Evolutionary conservation across 768 basidiomycete genomes (phyloP).

Genomic region (Trametes sanguinea): DNA sequence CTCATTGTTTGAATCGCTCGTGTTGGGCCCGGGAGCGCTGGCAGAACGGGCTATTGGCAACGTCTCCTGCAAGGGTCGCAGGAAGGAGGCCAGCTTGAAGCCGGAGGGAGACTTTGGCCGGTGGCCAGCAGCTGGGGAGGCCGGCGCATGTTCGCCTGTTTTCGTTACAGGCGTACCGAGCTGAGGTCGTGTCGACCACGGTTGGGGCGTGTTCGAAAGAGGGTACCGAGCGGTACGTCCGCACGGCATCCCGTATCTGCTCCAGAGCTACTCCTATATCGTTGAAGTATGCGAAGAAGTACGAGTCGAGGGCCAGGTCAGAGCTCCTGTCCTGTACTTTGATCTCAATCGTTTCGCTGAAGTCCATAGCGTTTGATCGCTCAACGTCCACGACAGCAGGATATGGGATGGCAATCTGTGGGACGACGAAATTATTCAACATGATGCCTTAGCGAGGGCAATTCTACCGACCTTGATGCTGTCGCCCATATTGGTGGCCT

Average conservation of each 20-base stretch:
- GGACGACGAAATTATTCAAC: too few species aligned
- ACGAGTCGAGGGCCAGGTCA: constrained; percentile 78
- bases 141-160: constrained; percentile 39
- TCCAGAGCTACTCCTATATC: constrained; percentile 76
- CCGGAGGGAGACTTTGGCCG: constrained; percentile 37
- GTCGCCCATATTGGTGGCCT: constrained; percentile 94
- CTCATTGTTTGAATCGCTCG: constrained; percentile 40
- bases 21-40: constrained; percentile 35
- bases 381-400: constrained; percentile 88
- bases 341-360: constrained; percentile 94
- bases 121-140: constrained; percentile 36
- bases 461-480: constrained; percentile 73
- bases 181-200: constrained; percentile 31
- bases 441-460: too few species aligned
- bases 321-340: constrained; percentile 85
- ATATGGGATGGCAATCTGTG: constrained; percentile 90
- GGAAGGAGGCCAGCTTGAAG: constrained; percentile 65
- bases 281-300: constrained; percentile 95
- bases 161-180: constrained; percentile 33
- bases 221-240: constrained; percentile 45
- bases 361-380: constrained; percentile 86
- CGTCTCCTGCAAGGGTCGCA: constrained; percentile 68
- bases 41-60: constrained; percentile 40
- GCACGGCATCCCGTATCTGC: constrained; percentile 78
- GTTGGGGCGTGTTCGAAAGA: constrained; percentile 19